Base-by-base conservation (phyloP, 2,329 filamentous ascomycete species). In the Erysiphe pulchra region DNA sequence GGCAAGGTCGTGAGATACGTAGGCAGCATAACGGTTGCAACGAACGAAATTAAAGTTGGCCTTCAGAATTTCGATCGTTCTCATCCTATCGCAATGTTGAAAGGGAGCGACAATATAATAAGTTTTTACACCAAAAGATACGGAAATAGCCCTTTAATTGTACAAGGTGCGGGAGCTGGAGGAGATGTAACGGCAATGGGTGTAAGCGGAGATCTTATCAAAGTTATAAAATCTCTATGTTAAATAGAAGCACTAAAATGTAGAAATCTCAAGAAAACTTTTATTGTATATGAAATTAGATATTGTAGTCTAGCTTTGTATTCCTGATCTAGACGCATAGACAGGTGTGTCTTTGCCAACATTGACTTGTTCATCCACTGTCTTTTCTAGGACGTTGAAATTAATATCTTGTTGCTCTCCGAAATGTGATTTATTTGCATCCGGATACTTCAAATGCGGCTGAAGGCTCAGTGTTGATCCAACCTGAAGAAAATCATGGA, bases 71-170 rank as follows among this genome's bases (percentile, higher is more conserved):
- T 85, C 54, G 85, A 92, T 53, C 75, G 74, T 54, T 81, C 80
- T 49, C 84, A 92, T 58, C 82, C 90, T 12, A 94, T 98, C 63
- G 90, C 90, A 13, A 80, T 81, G 42, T 69, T 98, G 47, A 92
- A 93, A 71, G 90, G 90, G 33, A 95, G 86, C 61, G 90, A 95
- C 61, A 98, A 98, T 67, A 92, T 98, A 60, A 93, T 98, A 59
- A 92, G 79, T 67, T 94, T 98, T 68, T 92, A 94, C 64, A 98
- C 90, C 6, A 80, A 92, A 69, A 73, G 90, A 56, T 98, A 98
- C 59, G 85, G 85, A 48, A 71, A 68, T 59, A 92, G 87, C 62
- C 86, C 90, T 39, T 68, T 98, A 50, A 93, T 94, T 58, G 75
- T 98, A 51, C 87, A 95, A 65, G 90, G 90, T 48, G 85, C 84